These are phyloP conservation scores for Jasminum sambac DNA, from an alignment of 257 asterid species.

Conservation along the genomic window DNA sequence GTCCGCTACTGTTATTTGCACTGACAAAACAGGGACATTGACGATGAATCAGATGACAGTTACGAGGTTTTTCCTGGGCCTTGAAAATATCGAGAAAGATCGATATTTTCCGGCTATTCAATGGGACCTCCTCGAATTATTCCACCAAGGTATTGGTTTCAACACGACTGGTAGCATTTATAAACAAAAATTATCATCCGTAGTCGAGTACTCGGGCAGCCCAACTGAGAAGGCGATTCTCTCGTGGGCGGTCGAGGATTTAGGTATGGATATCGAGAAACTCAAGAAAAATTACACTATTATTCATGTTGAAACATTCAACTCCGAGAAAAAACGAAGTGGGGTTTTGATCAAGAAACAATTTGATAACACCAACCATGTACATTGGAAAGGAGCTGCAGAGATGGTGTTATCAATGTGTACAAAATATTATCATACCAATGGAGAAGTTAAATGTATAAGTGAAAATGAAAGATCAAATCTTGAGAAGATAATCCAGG, in stretches of 20 bases:
- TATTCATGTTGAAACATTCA: constrained; percentile 42
- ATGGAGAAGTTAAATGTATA: constrained; percentile 34
- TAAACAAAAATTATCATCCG: constrained; percentile 33
- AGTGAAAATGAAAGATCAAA: constrained; percentile 30
- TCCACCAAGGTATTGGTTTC: constrained; percentile 45
- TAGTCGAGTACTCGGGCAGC: constrained; percentile 39
- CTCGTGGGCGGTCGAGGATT: constrained; percentile 45
- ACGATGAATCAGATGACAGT: constrained; percentile 52
- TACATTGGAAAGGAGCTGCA: constrained; percentile 65
- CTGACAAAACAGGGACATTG: constrained; percentile 58
- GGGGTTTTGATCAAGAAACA: constrained; percentile 36
- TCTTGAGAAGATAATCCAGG: constrained; percentile 35
- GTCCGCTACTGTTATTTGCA: constrained; percentile 66
- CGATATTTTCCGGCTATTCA: constrained; percentile 22
- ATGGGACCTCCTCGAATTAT: constrained; percentile 32
- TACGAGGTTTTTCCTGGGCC: constrained; percentile 40
- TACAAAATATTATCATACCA: constrained; percentile 36
- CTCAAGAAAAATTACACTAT: constrained; percentile 35
- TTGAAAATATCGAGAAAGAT: constrained; percentile 19
- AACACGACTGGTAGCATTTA: constrained; percentile 43
- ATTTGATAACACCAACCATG: constrained; percentile 15
- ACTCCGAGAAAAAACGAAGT: constrained; percentile 41
- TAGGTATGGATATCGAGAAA: constrained; percentile 37
- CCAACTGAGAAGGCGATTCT: constrained; percentile 55
- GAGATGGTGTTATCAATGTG: constrained; percentile 56